Conservation (phyloP, 2,329 filamentous ascomycete species). For the Fusarium haematococcum region DNA sequence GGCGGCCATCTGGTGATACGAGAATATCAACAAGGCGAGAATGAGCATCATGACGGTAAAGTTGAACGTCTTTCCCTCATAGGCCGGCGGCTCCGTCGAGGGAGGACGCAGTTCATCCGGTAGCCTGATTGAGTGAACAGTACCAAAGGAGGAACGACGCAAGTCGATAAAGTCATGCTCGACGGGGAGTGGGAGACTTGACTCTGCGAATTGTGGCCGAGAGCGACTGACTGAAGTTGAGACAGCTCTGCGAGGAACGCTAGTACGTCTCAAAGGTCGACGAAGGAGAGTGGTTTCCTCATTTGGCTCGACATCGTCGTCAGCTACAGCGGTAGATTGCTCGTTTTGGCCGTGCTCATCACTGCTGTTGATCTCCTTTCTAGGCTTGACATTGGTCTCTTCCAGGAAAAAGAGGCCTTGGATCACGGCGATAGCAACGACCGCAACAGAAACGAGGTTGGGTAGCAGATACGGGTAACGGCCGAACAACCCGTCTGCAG, state of each 20-base stretch:
- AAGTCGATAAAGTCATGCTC: slow-evolving; percentile 40
- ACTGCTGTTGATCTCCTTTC: not conserved
- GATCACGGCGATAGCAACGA: slow-evolving; percentile 74
- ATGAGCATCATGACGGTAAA: slow-evolving; percentile 52
- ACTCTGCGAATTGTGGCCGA: slow-evolving; percentile 36
- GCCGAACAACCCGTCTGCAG: slow-evolving; percentile 59
- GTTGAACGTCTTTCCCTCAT: slow-evolving; percentile 49
- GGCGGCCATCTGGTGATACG: slow-evolving; percentile 61
- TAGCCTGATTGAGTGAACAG: slow-evolving; percentile 54
- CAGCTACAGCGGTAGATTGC: slow-evolving; percentile 29
- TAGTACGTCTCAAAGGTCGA: slow-evolving; percentile 32
- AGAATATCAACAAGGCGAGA: slow-evolving; percentile 53
- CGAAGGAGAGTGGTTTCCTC: slow-evolving; percentile 29
- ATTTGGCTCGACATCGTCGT: slow-evolving; percentile 34
- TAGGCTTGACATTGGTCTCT: slow-evolving; percentile 50
- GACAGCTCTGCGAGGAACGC: slow-evolving; percentile 23
- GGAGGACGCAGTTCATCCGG: slow-evolving; percentile 38
- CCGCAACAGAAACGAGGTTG: slow-evolving; percentile 67
- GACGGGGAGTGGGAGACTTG: slow-evolving; percentile 34
- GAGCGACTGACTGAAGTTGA: slow-evolving; percentile 32
- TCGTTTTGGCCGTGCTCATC: slow-evolving; percentile 31
- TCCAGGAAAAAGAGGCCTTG: slow-evolving; percentile 73
- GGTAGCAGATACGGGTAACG: slow-evolving; percentile 70
- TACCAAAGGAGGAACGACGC: slow-evolving; percentile 55
- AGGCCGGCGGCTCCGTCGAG: not conserved